Evolutionary conservation across 768 basidiomycete genomes (phyloP), one percentile per base, ranked within the genome.

Genomic region (Inosperma sp.): DNA sequence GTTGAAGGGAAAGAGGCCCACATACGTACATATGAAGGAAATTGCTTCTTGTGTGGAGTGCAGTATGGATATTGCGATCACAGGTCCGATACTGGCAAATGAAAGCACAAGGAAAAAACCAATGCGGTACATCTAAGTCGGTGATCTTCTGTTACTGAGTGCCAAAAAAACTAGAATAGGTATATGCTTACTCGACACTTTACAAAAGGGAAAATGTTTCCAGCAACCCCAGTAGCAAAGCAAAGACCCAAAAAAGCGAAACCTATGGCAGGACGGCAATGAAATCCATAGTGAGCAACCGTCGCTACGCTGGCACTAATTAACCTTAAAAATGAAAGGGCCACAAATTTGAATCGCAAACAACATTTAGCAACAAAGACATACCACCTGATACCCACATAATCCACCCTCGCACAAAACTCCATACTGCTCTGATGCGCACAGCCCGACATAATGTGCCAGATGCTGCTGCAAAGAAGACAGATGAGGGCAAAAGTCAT

Each of bases 371-470:
- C 48, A 39, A 43, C 3, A 34, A 40, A 21, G 7, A 64, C 77
- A 54, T 60, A 83, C 90, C 93, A 94, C 59, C 91, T 88, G 53
- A 95, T 94, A 5, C 93, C 92, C 40, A 94, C 85, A 59, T 94
- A 95, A 62, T 95, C 93, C 16, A 91, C 76, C 52, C 88, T 77
- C 6, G 93, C 90, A 53, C 89, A 93, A 26, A 90, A 75, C 51
- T 88, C 85, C 82, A 92, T 87, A 55, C 88, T 83, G 35, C 72
- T 68, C 47, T 74, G 75, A 60, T 91, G 79, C 1, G 91, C 88
- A 65, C 92, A 95, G 0, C 93, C 93, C 14, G 84, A 68, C 82
- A 93, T 85, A 3, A 84, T 84, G 62, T 95, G 93, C 88, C 88
- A 94, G 16, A 90, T 50, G 4, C 82, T 77, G 54, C 86, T 88